These are phyloP conservation scores for Komagataella kurtzmanii DNA, from an alignment of 805 yeast genomes.

Conservation along the genomic window DNA sequence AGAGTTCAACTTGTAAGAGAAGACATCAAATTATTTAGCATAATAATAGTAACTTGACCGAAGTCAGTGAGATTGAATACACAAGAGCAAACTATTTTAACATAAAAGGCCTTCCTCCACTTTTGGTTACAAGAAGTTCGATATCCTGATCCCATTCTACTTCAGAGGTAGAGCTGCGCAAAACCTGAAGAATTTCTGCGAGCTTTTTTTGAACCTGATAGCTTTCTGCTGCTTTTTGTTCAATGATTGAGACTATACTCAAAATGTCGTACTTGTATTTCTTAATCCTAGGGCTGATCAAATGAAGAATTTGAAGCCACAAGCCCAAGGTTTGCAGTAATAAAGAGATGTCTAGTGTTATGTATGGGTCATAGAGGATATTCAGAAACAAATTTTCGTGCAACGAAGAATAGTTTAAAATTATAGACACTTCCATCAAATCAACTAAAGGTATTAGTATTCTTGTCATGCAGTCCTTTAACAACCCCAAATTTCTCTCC, in stretches of 20 bases:
- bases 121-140: neutral
- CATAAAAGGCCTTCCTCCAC: neutral
- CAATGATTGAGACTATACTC: neutral
- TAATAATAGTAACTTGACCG: neutral
- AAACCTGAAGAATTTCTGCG: neutral
- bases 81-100: neutral
- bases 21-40: neutral
- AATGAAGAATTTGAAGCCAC: neutral
- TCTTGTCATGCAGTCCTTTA: neutral
- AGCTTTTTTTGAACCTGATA: neutral
- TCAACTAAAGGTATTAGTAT: neutral
- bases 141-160: neutral
- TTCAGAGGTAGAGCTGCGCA: neutral
- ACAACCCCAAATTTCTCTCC: neutral
- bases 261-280: neutral
- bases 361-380: neutral
- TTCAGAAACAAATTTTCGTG: neutral
- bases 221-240: neutral
- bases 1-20: neutral
- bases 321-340: neutral
- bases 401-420: neutral
- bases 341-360: neutral
- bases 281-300: neutral
- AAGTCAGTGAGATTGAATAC: neutral
- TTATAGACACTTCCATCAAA: neutral